These are phyloP conservation scores for Nitzschia palea DNA, from an alignment of 108 stramenopile species.

Conservation along the genomic window DNA sequence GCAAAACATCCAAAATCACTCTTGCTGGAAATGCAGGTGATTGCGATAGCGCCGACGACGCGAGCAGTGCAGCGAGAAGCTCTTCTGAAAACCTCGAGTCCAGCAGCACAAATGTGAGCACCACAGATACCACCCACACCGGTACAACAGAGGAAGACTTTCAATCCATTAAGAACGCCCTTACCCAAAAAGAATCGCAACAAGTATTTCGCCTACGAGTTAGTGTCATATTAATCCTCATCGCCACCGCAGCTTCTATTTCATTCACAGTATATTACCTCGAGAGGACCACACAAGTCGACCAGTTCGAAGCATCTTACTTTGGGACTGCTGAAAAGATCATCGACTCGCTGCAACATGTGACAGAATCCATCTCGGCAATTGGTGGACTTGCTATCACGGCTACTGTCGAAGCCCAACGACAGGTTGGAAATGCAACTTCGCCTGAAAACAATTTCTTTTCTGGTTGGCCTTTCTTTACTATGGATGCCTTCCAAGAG, in stretches of 20 bases:
- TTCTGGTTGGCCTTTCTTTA: conserved; percentile 7
- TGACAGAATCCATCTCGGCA: not conserved
- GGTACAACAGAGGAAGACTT: not conserved
- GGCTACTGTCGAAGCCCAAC: not conserved
- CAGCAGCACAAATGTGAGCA: not conserved
- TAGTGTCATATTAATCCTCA: conserved; percentile 1
- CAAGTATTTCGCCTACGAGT: conserved; percentile 7
- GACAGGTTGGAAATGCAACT: not conserved
- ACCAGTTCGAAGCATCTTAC: conserved; percentile 4
- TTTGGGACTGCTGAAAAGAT: conserved; percentile 8
- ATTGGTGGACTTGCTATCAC: conserved; percentile 4
- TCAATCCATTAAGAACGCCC: not conserved
- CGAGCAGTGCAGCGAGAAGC: no score
- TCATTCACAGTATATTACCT: conserved; percentile 3
- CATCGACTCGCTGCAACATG: conserved; percentile 5
- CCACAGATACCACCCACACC: no score
- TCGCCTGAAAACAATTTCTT: not conserved
- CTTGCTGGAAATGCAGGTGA: no score
- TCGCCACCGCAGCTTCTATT: conserved; percentile 3
- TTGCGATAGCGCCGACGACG: no score
- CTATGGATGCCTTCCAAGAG: conserved; percentile 7
- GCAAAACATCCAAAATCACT: no score
- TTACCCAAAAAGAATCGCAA: conserved; percentile 1
- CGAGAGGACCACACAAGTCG: not conserved
- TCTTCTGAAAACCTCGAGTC: no score